These are phyloP conservation scores for Cyanidiococcus yangmingshanensis DNA, from an alignment of 23 red algal species.

Conservation along the genomic window DNA sequence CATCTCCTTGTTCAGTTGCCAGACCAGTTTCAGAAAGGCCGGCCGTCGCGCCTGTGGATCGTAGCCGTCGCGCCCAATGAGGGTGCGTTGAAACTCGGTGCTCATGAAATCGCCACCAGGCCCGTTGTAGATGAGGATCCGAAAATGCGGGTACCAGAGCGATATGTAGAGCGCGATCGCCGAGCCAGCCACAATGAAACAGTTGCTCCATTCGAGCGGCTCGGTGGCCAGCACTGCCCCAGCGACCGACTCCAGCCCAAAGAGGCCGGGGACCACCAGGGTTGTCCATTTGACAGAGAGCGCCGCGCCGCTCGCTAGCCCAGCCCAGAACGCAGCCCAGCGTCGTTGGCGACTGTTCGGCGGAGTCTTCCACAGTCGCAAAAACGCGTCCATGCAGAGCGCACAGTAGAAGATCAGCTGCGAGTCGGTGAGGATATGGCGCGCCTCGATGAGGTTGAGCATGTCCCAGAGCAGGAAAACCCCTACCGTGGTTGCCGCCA, in stretches of 20 bases:
- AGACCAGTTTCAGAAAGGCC: slow-evolving; percentile 48
- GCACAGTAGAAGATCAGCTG: slow-evolving; percentile 75
- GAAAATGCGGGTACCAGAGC: slow-evolving; percentile 78
- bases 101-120: slow-evolving; percentile 81
- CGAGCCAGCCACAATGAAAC: slow-evolving; percentile 34
- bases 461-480: slow-evolving; percentile 59
- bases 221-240: slow-evolving; percentile 35
- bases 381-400: slow-evolving; percentile 35
- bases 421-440: slow-evolving; percentile 83
- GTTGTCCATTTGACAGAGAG: slow-evolving; percentile 82
- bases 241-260: slow-evolving; percentile 65
- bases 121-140: slow-evolving; percentile 50
- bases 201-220: slow-evolving; percentile 51
- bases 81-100: slow-evolving; percentile 46
- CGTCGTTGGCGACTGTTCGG: slow-evolving; percentile 36
- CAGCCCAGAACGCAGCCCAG: slow-evolving; percentile 30
- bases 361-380: slow-evolving; percentile 57
- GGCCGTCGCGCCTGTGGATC: slow-evolving; percentile 35
- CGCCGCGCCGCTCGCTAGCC: slow-evolving; percentile 39
- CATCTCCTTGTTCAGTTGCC: slow-evolving; percentile 89
- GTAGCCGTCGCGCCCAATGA: slow-evolving; percentile 60
- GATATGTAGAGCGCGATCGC: slow-evolving; percentile 53
- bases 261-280: slow-evolving; percentile 64
- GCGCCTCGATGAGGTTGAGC: slow-evolving; percentile 64
- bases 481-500: slow-evolving; percentile 27